phyloP scores from a whole-genome alignment of 148 eudicot genomes.

The Pouteria glomerata region DNA sequence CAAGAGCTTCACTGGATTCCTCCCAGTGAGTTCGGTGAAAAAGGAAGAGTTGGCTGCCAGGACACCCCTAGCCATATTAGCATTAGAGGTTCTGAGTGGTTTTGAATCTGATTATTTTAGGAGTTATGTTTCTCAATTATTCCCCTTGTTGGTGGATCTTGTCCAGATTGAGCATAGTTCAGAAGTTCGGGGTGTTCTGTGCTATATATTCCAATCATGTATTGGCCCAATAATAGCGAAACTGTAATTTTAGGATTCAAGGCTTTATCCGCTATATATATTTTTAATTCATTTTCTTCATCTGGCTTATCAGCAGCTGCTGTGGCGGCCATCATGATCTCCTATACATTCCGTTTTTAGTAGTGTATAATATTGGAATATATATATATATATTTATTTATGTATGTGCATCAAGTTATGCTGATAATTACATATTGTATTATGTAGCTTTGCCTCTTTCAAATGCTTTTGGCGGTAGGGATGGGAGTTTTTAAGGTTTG shows the following conservation, averaged over 20 bases:
- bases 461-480: too few species aligned
- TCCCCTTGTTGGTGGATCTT: slow-evolving; percentile 72
- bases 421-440: too few species aligned
- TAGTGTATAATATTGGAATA: too few species aligned
- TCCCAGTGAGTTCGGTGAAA: slow-evolving; percentile 66
- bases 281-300: too few species aligned
- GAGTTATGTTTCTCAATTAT: slow-evolving; percentile 46
- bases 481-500: too few species aligned
- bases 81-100: slow-evolving; percentile 50
- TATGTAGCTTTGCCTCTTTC: too few species aligned
- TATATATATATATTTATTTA: too few species aligned
- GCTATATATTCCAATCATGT: slow-evolving; percentile 50
- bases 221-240: slow-evolving; percentile 54
- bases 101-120: slow-evolving; percentile 47
- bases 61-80: slow-evolving; percentile 60
- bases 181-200: slow-evolving; percentile 46
- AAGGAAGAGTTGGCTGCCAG: slow-evolving; percentile 86
- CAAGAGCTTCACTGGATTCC: slow-evolving; percentile 54
- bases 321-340: too few species aligned
- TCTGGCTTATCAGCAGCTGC: too few species aligned
- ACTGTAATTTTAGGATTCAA: slow-evolving; percentile 18
- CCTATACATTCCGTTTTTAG: too few species aligned
- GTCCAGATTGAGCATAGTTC: slow-evolving; percentile 66
- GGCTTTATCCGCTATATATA: too few species aligned
- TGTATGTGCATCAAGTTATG: too few species aligned